Percentiles rank a stretch among this genome's conserved stretches.
phyloP scores from a whole-genome alignment of 371 early-diverging fungal genomes.

The Mucor velutinosus region DNA sequence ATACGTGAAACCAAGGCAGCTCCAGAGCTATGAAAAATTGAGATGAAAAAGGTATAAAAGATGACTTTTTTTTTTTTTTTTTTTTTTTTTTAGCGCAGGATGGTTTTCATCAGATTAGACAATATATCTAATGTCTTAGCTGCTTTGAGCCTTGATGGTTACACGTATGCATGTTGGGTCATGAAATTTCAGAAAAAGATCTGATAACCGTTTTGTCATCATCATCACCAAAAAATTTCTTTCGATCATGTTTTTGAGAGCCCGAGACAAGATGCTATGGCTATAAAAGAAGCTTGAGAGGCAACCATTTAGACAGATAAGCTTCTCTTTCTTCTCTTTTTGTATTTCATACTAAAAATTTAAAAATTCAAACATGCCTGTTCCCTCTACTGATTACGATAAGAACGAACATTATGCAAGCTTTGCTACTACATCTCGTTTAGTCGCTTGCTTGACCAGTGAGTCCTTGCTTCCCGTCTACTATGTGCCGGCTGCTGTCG shows the following conservation, averaged over 20 bases:
- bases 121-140: background rate
- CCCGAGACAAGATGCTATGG: background rate
- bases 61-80: too few relatives aligned
- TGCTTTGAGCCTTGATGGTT: background rate
- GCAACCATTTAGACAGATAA: background rate
- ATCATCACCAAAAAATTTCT: background rate
- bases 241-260: background rate
- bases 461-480: slow-evolving; percentile 56
- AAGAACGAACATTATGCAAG: slow-evolving; percentile 44
- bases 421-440: slow-evolving; percentile 63
- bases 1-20: too few relatives aligned
- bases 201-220: slow-evolving; percentile 9
- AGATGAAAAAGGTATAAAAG: background rate
- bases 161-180: background rate
- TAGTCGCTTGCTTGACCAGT: slow-evolving; percentile 62
- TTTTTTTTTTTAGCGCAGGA: background rate
- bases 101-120: background rate
- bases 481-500: slow-evolving; percentile 28
- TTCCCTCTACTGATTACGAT: slow-evolving; percentile 18
- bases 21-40: background rate
- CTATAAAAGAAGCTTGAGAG: background rate
- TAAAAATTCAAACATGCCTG: slow-evolving; percentile 20
- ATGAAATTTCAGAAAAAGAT: background rate
- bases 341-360: background rate
- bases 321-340: background rate